Base-by-base conservation (phyloP, 2,329 filamentous ascomycete species). In the Lasiodiplodia gonubiensis region DNA sequence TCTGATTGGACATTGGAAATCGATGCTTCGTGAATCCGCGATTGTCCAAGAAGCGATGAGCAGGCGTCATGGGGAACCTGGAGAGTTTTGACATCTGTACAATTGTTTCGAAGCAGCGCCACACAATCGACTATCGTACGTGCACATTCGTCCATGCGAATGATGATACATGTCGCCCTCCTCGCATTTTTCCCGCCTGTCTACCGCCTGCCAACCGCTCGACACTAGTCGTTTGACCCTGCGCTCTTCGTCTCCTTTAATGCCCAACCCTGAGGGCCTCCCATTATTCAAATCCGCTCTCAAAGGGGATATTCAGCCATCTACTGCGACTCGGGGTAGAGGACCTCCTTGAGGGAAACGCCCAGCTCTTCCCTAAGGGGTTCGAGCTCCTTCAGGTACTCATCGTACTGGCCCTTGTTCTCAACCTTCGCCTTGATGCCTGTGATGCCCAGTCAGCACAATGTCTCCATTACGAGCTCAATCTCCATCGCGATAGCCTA, bases 341-440 rank as follows among this genome's bases (percentile, higher is more conserved):
- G 86, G 77, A 92, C 89, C 87, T 98, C 94, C 87, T 95, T 97
- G 75, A 97, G 88, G 72, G 88, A 85, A 76, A 98, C 89, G 75
- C 94, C 94, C 71, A 98, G 89, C 86, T 98, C 94, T 86, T 97
- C 92, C 77, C 94, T 90, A 77, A 98, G 86, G 72, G 90, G 86
- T 86, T 97, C 93, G 74, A 99, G 92, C 85, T 97, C 92, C 78
- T 92, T 87, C 70, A 99, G 89, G 84, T 97, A 97, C 86, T 97
- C 91, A 79, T 97, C 88, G 86, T 99, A 99, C 86, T 99, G 95
- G 78, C 89, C 88, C 83, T 93, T 91, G 89, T 97, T 99, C 89
- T 99, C 95, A 75, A 98, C 95, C 89, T 99, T 99, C 83, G 93
- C 92, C 86, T 97, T 97, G 88, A 99, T 91, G 78, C 94, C 94